These are phyloP conservation scores for Saprolegnia parasitica DNA, from an alignment of 352 stramenopile genomes.

Conservation along the genomic window DNA sequence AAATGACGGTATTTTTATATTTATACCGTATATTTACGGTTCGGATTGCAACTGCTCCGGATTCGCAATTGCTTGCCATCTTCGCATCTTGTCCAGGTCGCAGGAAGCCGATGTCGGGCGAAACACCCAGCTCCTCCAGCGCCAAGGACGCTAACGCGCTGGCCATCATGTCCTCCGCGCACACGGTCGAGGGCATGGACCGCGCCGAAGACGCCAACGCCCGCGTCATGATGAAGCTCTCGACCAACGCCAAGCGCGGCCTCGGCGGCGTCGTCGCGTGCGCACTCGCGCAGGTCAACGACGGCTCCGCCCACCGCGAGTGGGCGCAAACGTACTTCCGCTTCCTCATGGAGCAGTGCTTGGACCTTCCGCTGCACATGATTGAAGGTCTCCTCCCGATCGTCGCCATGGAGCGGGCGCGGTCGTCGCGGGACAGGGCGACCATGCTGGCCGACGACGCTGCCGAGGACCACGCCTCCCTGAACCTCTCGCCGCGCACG, in stretches of 20 bases:
- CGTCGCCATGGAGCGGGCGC: slow-evolving; percentile 35
- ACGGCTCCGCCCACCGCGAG: slow-evolving; percentile 47
- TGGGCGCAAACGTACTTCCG: slow-evolving; percentile 67
- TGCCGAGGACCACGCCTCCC: too few species aligned
- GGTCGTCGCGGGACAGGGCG: slow-evolving; percentile 31
- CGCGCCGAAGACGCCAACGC: slow-evolving; percentile 6
- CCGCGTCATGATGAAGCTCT: slow-evolving; percentile 17
- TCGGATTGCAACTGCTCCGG: too few species aligned
- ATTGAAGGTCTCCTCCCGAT: slow-evolving; percentile 70
- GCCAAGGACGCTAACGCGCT: too few species aligned
- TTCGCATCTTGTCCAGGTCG: too few species aligned
- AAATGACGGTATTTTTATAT: too few species aligned
- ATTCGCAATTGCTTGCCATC: too few species aligned
- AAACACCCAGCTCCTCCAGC: too few species aligned
- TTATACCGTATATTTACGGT: too few species aligned
- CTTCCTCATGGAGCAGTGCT: slow-evolving; percentile 57
- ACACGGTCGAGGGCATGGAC: slow-evolving; percentile 2
- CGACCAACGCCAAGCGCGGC: slow-evolving; percentile 41
- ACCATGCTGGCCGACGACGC: slow-evolving; percentile 20
- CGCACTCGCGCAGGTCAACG: slow-evolving; percentile 55
- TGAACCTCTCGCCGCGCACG: slow-evolving; percentile 18
- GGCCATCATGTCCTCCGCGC: background rate
- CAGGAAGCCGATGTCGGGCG: too few species aligned
- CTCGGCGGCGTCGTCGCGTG: slow-evolving; percentile 63
- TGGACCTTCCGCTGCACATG: slow-evolving; percentile 45